Evolutionary conservation across 768 basidiomycete genomes (phyloP).

Genomic region (Hortiboletus flavorubellus): DNA sequence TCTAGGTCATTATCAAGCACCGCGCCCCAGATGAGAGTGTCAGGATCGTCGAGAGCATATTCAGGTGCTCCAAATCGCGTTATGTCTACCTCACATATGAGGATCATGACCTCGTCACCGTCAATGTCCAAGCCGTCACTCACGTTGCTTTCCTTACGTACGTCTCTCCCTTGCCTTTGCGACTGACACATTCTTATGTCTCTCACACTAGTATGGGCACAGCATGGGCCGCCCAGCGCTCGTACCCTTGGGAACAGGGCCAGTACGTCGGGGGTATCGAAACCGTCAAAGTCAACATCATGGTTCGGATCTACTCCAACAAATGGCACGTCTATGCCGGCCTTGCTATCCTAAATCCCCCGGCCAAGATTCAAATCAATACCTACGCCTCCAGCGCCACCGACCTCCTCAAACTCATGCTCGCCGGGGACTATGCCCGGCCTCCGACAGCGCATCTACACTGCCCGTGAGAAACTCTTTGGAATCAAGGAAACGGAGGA

Average conservation of each 20-base stretch:
- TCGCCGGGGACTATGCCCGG: slow-evolving; percentile 49
- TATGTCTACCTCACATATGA: slow-evolving; percentile 94
- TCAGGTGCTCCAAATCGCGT: slow-evolving; percentile 75
- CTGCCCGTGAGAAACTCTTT: slow-evolving; percentile 76
- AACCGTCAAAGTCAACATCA: slow-evolving; percentile 94
- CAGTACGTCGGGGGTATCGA: slow-evolving; percentile 97
- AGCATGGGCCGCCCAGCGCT: slow-evolving; percentile 75
- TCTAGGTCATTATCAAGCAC: slow-evolving; percentile 84
- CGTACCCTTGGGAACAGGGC: slow-evolving; percentile 95
- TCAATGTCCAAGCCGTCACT: slow-evolving; percentile 97
- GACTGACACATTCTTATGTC: slow-evolving; percentile 2
- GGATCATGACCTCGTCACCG: slow-evolving; percentile 94
- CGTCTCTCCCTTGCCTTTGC: slow-evolving; percentile 5
- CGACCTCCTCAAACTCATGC: slow-evolving; percentile 95
- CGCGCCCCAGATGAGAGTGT: slow-evolving; percentile 75
- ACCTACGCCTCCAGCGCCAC: slow-evolving; percentile 84
- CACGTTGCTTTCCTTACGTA: slow-evolving; percentile 97
- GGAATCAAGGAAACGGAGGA: slow-evolving; percentile 37
- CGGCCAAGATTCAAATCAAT: slow-evolving; percentile 82
- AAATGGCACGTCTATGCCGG: slow-evolving; percentile 99
- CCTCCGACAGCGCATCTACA: slow-evolving; percentile 70
- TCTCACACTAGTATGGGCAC: slow-evolving; percentile 82
- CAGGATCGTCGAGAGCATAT: slow-evolving; percentile 73
- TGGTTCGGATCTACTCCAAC: slow-evolving; percentile 93
- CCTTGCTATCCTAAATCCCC: slow-evolving; percentile 95